These are phyloP conservation scores for Beta macrorhiza DNA, from an alignment of 179 eudicot species.

Conservation along the genomic window DNA sequence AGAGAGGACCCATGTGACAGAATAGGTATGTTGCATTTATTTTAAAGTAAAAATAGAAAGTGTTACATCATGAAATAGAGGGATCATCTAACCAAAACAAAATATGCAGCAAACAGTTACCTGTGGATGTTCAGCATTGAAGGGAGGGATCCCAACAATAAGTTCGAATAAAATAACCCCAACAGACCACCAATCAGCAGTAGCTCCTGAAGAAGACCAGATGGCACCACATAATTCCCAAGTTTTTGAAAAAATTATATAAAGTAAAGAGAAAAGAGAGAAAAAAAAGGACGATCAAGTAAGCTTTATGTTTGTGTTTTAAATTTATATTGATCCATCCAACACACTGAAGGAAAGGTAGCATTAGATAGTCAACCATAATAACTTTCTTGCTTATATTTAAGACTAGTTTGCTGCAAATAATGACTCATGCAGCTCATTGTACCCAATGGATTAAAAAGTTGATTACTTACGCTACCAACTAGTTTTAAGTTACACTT, in stretches of 20 bases:
- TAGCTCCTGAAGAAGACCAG: conserved; percentile 57
- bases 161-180: conserved; percentile 94
- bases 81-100: neutral
- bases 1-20: no score
- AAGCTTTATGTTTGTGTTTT: neutral
- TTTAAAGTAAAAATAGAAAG: no score
- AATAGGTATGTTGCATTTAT: no score
- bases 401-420: conserved; percentile 1
- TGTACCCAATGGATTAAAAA: neutral
- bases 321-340: neutral
- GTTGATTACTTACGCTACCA: neutral
- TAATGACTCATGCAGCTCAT: neutral
- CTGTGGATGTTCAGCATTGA: conserved; percentile 99
- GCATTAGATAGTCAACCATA: neutral
- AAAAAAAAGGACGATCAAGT: neutral
- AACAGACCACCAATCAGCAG: conserved; percentile 99
- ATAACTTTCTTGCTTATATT: neutral
- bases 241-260: neutral
- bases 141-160: conserved; percentile 98
- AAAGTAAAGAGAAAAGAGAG: neutral
- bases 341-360: neutral
- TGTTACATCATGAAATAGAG: no score
- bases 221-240: conserved; percentile 6
- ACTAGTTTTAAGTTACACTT: neutral
- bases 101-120: conserved; percentile 31